These are phyloP conservation scores for Pseudogymnoascus sp. DNA, from an alignment of 2,329 filamentous ascomycete species.

Conservation along the genomic window DNA sequence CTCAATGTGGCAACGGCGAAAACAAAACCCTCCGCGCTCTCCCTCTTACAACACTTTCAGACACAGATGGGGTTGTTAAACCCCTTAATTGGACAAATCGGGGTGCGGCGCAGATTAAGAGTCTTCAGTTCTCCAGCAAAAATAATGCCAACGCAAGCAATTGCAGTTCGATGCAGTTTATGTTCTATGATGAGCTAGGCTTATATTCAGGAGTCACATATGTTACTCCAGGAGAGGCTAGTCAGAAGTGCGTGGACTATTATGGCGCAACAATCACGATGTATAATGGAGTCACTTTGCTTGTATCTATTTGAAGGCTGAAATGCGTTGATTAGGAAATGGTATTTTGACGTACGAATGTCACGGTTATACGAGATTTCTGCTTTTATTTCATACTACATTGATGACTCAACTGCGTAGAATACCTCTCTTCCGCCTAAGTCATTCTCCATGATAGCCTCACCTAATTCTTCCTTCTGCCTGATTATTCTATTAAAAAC, in stretches of 20 bases:
- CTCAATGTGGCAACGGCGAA: background rate
- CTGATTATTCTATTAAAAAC: too few species aligned
- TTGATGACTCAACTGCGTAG: too few species aligned
- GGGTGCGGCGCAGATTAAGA: background rate
- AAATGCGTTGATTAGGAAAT: background rate
- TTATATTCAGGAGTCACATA: background rate
- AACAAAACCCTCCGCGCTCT: background rate
- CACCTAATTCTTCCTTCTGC: too few species aligned
- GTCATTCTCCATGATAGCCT: too few species aligned
- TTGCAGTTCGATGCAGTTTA: background rate
- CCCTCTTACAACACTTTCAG: background rate
- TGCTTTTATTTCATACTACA: too few species aligned
- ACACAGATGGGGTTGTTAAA: background rate
- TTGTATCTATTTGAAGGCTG: background rate
- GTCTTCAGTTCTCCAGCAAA: background rate
- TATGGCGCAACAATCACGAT: background rate
- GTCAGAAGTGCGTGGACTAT: background rate
- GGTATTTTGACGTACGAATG: background rate
- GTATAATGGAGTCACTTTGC: background rate
- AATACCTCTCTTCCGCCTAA: too few species aligned
- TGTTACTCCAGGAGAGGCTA: background rate
- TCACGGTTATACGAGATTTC: background rate
- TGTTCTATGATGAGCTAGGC: background rate
- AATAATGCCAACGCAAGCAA: background rate
- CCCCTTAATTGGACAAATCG: background rate